A percentile compares a stretch with the other conserved stretches of the same genome.
These are phyloP conservation scores for Willaertia magna DNA, from an alignment of 208 protist species.

Conservation along the genomic window DNA sequence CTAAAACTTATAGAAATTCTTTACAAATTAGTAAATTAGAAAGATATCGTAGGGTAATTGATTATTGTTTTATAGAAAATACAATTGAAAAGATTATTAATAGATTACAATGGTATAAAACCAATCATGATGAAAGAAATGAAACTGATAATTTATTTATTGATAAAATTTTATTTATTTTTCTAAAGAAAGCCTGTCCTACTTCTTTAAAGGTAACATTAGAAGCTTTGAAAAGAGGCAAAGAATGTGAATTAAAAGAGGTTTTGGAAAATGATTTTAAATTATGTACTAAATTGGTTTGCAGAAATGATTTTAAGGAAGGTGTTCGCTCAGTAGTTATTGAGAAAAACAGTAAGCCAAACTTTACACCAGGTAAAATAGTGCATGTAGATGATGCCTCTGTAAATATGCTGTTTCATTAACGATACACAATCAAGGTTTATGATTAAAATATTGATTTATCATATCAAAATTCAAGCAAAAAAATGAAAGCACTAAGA, in stretches of 20 bases:
- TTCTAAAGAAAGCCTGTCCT: neutral
- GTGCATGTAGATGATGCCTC: too few relatives aligned
- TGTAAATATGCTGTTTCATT: too few relatives aligned
- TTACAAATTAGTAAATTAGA: too few relatives aligned
- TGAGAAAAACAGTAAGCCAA: neutral
- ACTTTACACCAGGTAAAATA: neutral
- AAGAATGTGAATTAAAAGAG: neutral
- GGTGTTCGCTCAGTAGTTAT: neutral
- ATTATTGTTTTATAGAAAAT: neutral
- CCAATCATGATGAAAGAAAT: neutral
- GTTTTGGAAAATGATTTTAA: neutral
- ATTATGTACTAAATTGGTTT: neutral
- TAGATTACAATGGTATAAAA: neutral
- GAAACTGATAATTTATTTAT: neutral
- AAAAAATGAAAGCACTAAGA: too few relatives aligned
- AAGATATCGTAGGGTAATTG: neutral
- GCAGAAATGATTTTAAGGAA: conserved; percentile 1
- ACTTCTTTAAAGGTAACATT: neutral
- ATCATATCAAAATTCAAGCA: too few relatives aligned
- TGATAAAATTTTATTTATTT: neutral
- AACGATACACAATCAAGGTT: too few relatives aligned
- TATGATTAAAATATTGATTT: too few relatives aligned
- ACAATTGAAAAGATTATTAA: neutral
- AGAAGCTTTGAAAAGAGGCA: neutral
- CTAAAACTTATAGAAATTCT: too few relatives aligned